Base-by-base conservation (phyloP, 2,329 filamentous ascomycete species). In the Pseudocercospora macadamiae region DNA sequence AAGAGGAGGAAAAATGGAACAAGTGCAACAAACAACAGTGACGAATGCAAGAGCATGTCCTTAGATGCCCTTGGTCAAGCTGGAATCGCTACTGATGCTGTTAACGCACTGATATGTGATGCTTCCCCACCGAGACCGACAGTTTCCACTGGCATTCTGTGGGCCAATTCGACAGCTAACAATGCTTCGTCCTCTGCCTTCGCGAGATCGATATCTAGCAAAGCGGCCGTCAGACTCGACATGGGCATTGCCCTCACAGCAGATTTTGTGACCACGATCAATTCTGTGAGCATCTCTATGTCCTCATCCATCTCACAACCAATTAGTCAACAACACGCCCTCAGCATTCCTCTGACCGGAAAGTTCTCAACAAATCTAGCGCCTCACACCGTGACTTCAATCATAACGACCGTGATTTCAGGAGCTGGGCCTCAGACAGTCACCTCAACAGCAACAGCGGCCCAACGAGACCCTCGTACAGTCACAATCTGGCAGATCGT, bases 1-100 rank as follows among this genome's bases (percentile, higher is more conserved):
- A 1, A 53, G 18, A n/a, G 1, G 7, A 7, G 19, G 1, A 16
- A 39, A 18, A 53, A 45, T 25, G 18, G 32, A 3, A 30, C 18
- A 12, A 53, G n/a, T 45, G 42, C 16, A 2, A 19, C 32, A 1
- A 44, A 3, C 8, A 19, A 6, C 44, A 39, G 12, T 16, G 6
- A 19, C 3, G 10, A 42, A 7, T 56, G 54, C 12, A 37, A 21
- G 3, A 23, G 18, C 26, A 19, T 51, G 2, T 10, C 12, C 3
- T 21, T 49, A 6, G 30, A 49, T 28, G 34, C 54, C 3, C 25
- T 56, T 5, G 45, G 28, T 0, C 21, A 56, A 36, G 54, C 54
- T 5, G 54, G 54, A 10, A 30, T 56, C 10, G 54, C 51, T n/a
- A 16, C 30, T 10, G 44, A 23, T 1, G 14, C 54, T 12, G 16